phyloP scores from a whole-genome alignment of 2,329 filamentous ascomycete genomes.

The Leptographium flavum region DNA sequence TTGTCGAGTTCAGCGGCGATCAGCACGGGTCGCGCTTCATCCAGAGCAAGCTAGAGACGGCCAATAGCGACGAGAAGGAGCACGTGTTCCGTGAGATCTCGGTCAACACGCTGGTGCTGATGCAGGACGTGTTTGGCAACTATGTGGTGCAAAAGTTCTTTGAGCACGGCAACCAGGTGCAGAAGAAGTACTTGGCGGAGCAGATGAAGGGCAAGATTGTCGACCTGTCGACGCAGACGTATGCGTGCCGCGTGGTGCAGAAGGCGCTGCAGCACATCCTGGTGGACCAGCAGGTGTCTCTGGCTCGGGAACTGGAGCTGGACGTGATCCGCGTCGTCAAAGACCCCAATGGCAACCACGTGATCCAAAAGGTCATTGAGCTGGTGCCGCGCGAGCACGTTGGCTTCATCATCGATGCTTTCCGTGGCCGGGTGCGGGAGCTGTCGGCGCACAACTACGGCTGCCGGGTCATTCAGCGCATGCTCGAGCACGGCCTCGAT shows the following conservation, averaged over 20 bases:
- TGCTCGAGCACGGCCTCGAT: slow-evolving; percentile 70
- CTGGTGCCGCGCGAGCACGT: slow-evolving; percentile 64
- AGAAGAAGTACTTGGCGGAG: slow-evolving; percentile 75
- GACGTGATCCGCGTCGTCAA: slow-evolving; percentile 66
- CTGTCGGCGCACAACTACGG: slow-evolving; percentile 73
- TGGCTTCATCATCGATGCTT: slow-evolving; percentile 70
- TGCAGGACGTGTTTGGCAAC: slow-evolving; percentile 95
- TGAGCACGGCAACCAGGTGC: slow-evolving; percentile 83
- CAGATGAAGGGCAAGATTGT: slow-evolving; percentile 80
- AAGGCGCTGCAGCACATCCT: slow-evolving; percentile 88
- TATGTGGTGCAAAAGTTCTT: slow-evolving; percentile 98
- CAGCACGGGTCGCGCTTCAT: slow-evolving; percentile 94
- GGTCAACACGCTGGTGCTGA: slow-evolving; percentile 70
- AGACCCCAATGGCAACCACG: slow-evolving; percentile 89
- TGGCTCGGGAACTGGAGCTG: slow-evolving; percentile 55
- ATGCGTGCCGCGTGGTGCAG: slow-evolving; percentile 90
- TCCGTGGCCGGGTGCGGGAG: slow-evolving; percentile 58
- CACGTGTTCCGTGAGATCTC: slow-evolving; percentile 78
- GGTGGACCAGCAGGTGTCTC: slow-evolving; percentile 59
- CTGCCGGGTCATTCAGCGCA: slow-evolving; percentile 84
- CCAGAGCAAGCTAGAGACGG: slow-evolving; percentile 78
- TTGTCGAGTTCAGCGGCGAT: slow-evolving; percentile 91
- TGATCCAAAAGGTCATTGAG: slow-evolving; percentile 87
- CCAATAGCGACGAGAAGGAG: slow-evolving; percentile 93
- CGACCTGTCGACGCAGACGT: slow-evolving; percentile 72